Conservation (phyloP, 1,139 yeast species). For the Nematodospora anomalae region DNA sequence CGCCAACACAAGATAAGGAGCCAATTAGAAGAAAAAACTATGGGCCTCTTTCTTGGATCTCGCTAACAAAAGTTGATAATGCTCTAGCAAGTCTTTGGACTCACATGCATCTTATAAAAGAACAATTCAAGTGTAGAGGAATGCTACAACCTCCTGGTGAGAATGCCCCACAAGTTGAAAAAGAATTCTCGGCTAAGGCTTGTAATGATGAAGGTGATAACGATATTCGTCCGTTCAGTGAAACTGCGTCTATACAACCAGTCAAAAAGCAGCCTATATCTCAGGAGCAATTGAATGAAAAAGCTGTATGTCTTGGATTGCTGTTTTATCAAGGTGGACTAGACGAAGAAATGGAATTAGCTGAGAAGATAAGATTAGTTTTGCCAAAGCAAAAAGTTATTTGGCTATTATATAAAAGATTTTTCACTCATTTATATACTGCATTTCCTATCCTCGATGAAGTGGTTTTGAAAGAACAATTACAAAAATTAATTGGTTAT, state of each 20-base stretch:
- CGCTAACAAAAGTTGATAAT: constrained; percentile 29
- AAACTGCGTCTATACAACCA: constrained; percentile 9
- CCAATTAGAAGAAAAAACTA: constrained; percentile 25
- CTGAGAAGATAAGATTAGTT: constrained; percentile 36
- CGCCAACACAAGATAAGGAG: constrained; percentile 26
- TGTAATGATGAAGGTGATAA: constrained; percentile 22
- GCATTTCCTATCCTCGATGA: constrained; percentile 52
- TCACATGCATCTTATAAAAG: constrained; percentile 12
- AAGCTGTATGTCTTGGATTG: constrained; percentile 30
- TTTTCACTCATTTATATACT: constrained; percentile 45
- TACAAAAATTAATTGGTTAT: constrained; percentile 26
- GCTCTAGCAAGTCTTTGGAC: constrained; percentile 20
- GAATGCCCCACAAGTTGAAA: constrained; percentile 10
- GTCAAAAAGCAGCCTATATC: constrained; percentile 1
- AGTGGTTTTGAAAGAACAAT: constrained; percentile 20
- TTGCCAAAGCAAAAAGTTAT: constrained; percentile 45
- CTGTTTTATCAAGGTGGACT: constrained; percentile 33
- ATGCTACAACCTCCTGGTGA: constrained; percentile 6
- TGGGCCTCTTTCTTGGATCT: constrained; percentile 40
- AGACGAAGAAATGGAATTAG: constrained; percentile 29
- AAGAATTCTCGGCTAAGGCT: constrained; percentile 15
- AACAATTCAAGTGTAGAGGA: constrained; percentile 7
- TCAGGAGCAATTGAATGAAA: constrained; percentile 18
- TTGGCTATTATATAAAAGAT: constrained; percentile 49
- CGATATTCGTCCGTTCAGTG: constrained; percentile 22